A percentile compares a stretch with the other conserved stretches of the same genome.
phyloP scores from a whole-genome alignment of 2,329 filamentous ascomycete genomes.

The Clonostachys rosea region DNA sequence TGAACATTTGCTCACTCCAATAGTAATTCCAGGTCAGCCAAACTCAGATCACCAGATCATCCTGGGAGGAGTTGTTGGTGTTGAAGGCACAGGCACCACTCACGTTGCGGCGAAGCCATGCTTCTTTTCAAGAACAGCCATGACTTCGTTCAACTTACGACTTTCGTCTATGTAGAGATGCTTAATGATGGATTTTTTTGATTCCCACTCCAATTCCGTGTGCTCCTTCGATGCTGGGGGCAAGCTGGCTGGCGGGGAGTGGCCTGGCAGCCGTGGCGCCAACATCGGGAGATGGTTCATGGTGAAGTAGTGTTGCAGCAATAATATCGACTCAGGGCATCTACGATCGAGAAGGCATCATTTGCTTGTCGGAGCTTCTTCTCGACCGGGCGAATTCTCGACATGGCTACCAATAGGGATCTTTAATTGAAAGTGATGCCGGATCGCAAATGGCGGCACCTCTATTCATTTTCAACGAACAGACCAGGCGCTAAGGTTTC shows the following conservation, averaged over 20 bases:
- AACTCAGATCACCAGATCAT: too few species aligned
- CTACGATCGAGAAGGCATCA: too few species aligned
- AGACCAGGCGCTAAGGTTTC: too few species aligned
- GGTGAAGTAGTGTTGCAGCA: constrained; percentile 1
- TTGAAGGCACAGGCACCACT: constrained; percentile 9
- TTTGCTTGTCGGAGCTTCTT: too few species aligned
- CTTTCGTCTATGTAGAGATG: constrained; percentile 25
- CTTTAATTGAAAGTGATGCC: neutral
- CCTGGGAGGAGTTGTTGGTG: too few species aligned
- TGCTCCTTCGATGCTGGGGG: constrained; percentile 23
- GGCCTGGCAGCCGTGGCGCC: constrained; percentile 24
- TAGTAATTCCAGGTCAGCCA: too few species aligned
- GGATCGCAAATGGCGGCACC: neutral
- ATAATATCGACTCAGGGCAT: too few species aligned
- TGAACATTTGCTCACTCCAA: constrained; percentile 30
- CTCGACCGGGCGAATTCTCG: too few species aligned
- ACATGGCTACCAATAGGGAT: too few species aligned
- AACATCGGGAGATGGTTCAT: constrained; percentile 18
- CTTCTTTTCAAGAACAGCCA: constrained; percentile 23
- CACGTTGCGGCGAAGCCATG: constrained; percentile 30
- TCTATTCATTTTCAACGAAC: too few species aligned
- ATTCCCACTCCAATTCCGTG: constrained; percentile 25
- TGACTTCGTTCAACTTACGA: constrained; percentile 27
- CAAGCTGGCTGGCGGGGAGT: constrained; percentile 11
- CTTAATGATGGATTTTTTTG: constrained; percentile 21